A percentile compares a stretch with the other conserved stretches of the same genome.
These are phyloP conservation scores for Alloascoidea africana DNA, from an alignment of 805 yeast species.

Conservation along the genomic window DNA sequence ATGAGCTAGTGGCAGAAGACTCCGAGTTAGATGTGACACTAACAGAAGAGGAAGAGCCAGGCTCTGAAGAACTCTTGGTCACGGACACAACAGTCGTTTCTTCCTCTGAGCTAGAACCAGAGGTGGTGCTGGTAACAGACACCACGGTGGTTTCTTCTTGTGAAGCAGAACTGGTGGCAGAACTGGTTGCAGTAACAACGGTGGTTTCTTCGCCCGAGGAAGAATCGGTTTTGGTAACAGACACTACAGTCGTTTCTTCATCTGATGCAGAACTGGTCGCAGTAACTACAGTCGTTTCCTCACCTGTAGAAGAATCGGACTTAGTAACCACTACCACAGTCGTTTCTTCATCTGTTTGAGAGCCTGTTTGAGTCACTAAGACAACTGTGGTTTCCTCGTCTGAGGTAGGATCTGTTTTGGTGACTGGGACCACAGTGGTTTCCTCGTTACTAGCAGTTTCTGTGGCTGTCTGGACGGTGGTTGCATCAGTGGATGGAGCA, in stretches of 20 bases:
- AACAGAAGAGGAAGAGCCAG: background rate
- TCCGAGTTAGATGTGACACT: background rate
- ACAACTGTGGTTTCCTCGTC: too few relatives aligned
- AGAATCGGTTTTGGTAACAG: background rate
- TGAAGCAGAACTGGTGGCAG: background rate
- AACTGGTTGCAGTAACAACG: slow-evolving; percentile 1
- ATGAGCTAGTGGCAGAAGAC: background rate
- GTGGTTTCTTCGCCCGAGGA: background rate
- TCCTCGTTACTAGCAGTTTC: too few relatives aligned
- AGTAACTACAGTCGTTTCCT: background rate
- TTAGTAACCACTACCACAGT: too few relatives aligned
- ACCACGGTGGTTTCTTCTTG: background rate
- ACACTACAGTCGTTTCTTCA: background rate
- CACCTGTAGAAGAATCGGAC: background rate
- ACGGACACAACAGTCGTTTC: background rate
- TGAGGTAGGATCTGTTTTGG: too few relatives aligned
- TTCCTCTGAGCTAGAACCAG: too few relatives aligned
- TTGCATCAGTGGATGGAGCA: background rate
- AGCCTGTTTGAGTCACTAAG: background rate
- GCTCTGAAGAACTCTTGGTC: background rate
- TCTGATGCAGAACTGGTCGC: background rate
- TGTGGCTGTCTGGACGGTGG: background rate
- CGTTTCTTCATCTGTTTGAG: too few relatives aligned
- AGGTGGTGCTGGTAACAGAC: background rate
- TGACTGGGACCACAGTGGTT: too few relatives aligned